Conservation (phyloP, 805 yeast species). For the Metschnikowia matae region DNA sequence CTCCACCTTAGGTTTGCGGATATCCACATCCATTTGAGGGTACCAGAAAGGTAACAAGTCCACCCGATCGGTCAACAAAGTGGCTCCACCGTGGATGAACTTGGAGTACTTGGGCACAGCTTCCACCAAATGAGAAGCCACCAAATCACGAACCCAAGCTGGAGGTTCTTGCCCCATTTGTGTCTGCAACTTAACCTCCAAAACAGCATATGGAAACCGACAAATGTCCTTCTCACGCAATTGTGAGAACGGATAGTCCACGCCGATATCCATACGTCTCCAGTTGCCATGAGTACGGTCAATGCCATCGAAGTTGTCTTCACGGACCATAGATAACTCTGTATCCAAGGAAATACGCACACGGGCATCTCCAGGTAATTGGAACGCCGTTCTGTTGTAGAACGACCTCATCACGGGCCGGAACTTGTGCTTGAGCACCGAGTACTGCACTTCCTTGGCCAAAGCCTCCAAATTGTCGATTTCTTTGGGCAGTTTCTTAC, state of each 20-base stretch:
- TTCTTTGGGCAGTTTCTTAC: constrained; percentile 81
- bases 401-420: constrained; percentile 96
- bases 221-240: constrained; percentile 81
- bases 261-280: constrained; percentile 98
- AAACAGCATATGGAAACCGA: constrained; percentile 94
- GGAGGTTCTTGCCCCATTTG: constrained; percentile 99
- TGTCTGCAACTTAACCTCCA: constrained; percentile 96
- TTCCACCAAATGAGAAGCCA: constrained; percentile 89
- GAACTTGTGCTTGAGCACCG: constrained; percentile 74
- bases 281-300: constrained; percentile 91
- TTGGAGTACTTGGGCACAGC: constrained; percentile 98
- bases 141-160: constrained; percentile 91
- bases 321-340: constrained; percentile 95
- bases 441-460: constrained; percentile 90
- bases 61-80: constrained; percentile 80
- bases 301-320: constrained; percentile 90
- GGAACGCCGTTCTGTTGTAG: constrained; percentile 98
- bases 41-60: constrained; percentile 92
- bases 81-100: constrained; percentile 94
- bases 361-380: constrained; percentile 98
- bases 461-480: constrained; percentile 88
- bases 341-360: constrained; percentile 98
- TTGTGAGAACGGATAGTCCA: constrained; percentile 91
- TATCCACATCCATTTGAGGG: constrained; percentile 95
- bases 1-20: constrained; percentile 74